Conservation (phyloP, 768 basidiomycete species). For the Punctularia strigosozonata region DNA sequence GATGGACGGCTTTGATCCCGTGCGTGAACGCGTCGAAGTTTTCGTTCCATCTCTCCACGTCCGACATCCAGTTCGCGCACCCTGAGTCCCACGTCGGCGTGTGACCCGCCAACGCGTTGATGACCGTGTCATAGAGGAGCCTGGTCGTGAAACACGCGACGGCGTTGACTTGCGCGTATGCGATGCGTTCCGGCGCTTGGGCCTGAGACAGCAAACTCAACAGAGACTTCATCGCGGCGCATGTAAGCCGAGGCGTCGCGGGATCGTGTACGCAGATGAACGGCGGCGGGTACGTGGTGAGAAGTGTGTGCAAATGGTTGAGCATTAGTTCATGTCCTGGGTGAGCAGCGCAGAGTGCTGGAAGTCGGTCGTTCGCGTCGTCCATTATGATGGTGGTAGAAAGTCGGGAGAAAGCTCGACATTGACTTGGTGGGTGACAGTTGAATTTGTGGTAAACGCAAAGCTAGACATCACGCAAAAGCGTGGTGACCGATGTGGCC, state of each 20-base stretch:
- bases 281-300: constrained; percentile 34
- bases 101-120: constrained; percentile 52
- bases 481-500: too few species aligned
- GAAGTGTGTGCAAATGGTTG: constrained; percentile 10
- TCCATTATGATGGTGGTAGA: too few species aligned
- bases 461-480: too few species aligned
- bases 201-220: constrained; percentile 10
- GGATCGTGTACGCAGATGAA: constrained; percentile 63
- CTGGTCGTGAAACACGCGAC: constrained; percentile 50
- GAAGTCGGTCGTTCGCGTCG: background rate
- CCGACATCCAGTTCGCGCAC: constrained; percentile 42
- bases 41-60: constrained; percentile 42
- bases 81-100: constrained; percentile 47
- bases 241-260: constrained; percentile 32
- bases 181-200: constrained; percentile 17
- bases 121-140: constrained; percentile 51
- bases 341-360: background rate
- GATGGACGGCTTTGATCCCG: constrained; percentile 38
- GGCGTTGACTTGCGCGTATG: constrained; percentile 39
- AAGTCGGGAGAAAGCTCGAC: too few species aligned
- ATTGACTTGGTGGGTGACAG: too few species aligned
- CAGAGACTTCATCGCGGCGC: constrained; percentile 29
- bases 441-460: too few species aligned
- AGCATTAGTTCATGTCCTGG: background rate
- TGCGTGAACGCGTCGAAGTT: constrained; percentile 61